Percentiles rank a stretch among this genome's conserved stretches.
Evolutionary conservation across 2,329 filamentous ascomycete genomes (phyloP).

Genomic region (Trichoderma asperellum): DNA sequence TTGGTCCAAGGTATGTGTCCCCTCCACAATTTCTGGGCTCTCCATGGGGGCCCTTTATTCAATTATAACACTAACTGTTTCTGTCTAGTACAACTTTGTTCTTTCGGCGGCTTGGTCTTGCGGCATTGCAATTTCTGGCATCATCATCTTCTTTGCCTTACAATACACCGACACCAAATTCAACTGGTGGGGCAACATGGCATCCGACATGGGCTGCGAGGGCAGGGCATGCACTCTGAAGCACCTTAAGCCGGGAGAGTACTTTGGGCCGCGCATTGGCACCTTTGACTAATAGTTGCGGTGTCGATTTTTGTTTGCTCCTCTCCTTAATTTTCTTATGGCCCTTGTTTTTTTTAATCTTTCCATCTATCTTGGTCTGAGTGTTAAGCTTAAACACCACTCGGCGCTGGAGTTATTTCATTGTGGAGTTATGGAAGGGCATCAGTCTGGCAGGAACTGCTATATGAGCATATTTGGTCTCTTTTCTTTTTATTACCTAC

Average conservation of each 20-base stretch:
- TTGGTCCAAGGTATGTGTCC: slow-evolving; percentile 53
- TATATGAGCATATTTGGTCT: slow-evolving; percentile 23
- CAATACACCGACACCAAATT: slow-evolving; percentile 50
- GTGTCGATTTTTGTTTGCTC: background rate
- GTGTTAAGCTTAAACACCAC: slow-evolving; percentile 10
- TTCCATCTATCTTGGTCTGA: slow-evolving; percentile 4
- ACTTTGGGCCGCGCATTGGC: slow-evolving; percentile 47
- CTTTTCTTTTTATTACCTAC: background rate
- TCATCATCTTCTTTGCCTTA: slow-evolving; percentile 59
- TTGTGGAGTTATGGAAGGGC: slow-evolving; percentile 21
- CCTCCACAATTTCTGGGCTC: too few relatives aligned
- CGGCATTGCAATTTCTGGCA: slow-evolving; percentile 54
- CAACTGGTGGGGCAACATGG: slow-evolving; percentile 55
- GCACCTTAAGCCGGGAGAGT: slow-evolving; percentile 42
- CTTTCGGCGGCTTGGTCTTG: slow-evolving; percentile 56
- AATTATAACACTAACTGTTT: slow-evolving; percentile 1
- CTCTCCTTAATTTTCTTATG: background rate
- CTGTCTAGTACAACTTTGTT: slow-evolving; percentile 55
- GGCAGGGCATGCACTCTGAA: slow-evolving; percentile 46
- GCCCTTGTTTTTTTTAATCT: background rate
- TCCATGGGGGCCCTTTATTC: background rate
- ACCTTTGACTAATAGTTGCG: slow-evolving; percentile 40
- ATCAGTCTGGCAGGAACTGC: slow-evolving; percentile 22
- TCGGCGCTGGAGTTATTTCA: slow-evolving; percentile 20
- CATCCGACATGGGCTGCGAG: slow-evolving; percentile 49